Percentiles rank a stretch among this genome's conserved stretches.
phyloP scores from a whole-genome alignment of 2,329 filamentous ascomycete genomes.

The Fusarium guadeloupense region DNA sequence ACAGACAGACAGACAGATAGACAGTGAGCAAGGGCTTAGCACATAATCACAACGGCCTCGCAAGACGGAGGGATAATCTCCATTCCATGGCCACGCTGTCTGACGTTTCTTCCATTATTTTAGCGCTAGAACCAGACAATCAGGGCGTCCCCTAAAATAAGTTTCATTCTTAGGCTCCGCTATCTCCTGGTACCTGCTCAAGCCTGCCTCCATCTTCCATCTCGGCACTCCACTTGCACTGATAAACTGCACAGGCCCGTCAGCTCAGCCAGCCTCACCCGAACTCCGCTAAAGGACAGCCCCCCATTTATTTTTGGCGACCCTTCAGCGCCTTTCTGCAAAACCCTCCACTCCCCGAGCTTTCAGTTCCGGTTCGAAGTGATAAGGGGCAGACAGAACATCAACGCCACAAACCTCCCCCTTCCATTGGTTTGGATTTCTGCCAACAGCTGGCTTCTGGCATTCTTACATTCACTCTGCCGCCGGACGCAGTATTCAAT shows the following conservation, averaged over 20 bases:
- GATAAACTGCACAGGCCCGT: conserved; percentile 5
- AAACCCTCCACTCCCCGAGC: conserved; percentile 27
- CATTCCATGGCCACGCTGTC: conserved; percentile 29
- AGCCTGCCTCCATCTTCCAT: not conserved
- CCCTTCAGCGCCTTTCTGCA: conserved; percentile 27
- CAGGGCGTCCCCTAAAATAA: conserved; percentile 30
- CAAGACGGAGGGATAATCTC: conserved; percentile 22
- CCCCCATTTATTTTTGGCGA: conserved; percentile 36
- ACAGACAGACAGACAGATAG: too few relatives aligned
- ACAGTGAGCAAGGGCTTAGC: not conserved
- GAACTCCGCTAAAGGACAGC: conserved; percentile 10
- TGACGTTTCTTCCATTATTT: conserved; percentile 36
- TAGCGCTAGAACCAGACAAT: conserved; percentile 1
- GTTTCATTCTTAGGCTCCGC: conserved; percentile 20
- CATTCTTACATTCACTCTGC: conserved; percentile 39
- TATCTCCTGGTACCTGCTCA: not conserved
- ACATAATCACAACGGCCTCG: conserved; percentile 18
- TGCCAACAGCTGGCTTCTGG: conserved; percentile 38
- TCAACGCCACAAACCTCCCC: conserved; percentile 40
- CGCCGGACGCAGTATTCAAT: conserved; percentile 31
- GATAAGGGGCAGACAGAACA: conserved; percentile 38
- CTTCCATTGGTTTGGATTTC: conserved; percentile 29
- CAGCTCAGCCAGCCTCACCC: conserved; percentile 10
- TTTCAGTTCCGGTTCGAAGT: conserved; percentile 31
- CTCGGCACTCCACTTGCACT: conserved; percentile 10